phyloP scores from a whole-genome alignment of 768 basidiomycete species.

The Leccinum truebloodii region DNA sequence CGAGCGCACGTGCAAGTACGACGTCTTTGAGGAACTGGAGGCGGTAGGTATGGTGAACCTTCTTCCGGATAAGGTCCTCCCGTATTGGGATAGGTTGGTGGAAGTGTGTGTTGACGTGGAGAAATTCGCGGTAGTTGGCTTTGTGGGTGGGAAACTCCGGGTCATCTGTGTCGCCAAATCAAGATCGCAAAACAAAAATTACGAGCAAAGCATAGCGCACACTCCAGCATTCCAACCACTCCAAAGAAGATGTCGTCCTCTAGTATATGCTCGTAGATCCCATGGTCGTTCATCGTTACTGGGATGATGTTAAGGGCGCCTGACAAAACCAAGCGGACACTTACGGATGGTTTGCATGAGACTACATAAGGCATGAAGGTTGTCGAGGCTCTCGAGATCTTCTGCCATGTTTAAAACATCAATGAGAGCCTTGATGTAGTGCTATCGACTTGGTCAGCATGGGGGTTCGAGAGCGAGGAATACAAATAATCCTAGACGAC shows the following conservation, averaged over 20 bases:
- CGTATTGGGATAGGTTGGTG: constrained; percentile 87
- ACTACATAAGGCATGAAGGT: constrained; percentile 86
- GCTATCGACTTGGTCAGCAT: constrained; percentile 43
- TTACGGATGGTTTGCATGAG: constrained; percentile 94
- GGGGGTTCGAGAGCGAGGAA: background rate
- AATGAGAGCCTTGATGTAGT: constrained; percentile 86
- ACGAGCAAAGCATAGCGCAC: constrained; percentile 48
- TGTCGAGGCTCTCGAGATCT: constrained; percentile 88
- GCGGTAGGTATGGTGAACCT: constrained; percentile 97
- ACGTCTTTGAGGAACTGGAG: constrained; percentile 98
- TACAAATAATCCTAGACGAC: constrained; percentile 20
- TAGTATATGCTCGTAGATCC: constrained; percentile 91
- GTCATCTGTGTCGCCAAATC: constrained; percentile 62
- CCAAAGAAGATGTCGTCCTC: constrained; percentile 92
- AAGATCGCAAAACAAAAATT: constrained; percentile 5
- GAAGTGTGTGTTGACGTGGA: constrained; percentile 79
- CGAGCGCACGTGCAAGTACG: constrained; percentile 90
- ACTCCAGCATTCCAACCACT: constrained; percentile 96
- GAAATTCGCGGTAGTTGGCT: constrained; percentile 95
- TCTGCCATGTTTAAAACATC: constrained; percentile 86
- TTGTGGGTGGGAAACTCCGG: constrained; percentile 97
- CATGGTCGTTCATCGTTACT: constrained; percentile 96
- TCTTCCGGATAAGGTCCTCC: constrained; percentile 72
- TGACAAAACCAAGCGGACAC: constrained; percentile 28
- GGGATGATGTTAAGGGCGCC: constrained; percentile 7